A percentile compares a stretch with the other conserved stretches of the same genome.
phyloP scores from a whole-genome alignment of 176 grass and related monocot species.

The Musa troglodytarum region DNA sequence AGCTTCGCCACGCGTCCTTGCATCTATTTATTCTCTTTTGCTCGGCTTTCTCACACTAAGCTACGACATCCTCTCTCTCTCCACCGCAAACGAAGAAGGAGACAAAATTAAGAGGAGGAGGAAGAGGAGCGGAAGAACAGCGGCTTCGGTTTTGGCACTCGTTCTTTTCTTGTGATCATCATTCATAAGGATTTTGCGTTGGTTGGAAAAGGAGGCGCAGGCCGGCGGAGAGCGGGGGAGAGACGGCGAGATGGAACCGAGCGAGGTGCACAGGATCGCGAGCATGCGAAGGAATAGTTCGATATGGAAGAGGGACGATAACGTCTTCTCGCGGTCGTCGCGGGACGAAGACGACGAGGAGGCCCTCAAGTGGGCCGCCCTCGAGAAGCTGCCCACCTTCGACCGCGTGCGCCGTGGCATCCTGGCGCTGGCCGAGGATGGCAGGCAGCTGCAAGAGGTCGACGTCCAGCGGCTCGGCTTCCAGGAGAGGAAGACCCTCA shows the following conservation, averaged over 20 bases:
- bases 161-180: too few species aligned
- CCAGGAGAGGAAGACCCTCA: constrained; percentile 28
- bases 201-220: too few species aligned
- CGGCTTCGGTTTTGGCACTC: too few species aligned
- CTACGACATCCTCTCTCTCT: too few species aligned
- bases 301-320: constrained; percentile 2
- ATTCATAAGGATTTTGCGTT: too few species aligned
- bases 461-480: constrained; percentile 26
- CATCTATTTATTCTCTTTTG: too few species aligned
- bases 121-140: too few species aligned
- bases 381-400: constrained; percentile 41
- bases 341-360: constrained; percentile 35
- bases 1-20: too few species aligned
- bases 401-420: constrained; percentile 30
- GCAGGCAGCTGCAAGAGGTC: constrained; percentile 13
- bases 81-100: too few species aligned
- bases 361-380: constrained; percentile 37
- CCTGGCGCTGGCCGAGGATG: constrained; percentile 13
- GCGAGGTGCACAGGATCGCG: constrained; percentile 3
- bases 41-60: too few species aligned
- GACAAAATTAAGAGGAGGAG: too few species aligned
- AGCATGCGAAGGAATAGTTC: constrained; percentile 8
- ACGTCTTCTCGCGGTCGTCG: constrained; percentile 15
- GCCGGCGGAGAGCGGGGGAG: too few species aligned
- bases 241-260: neutral